Conservation (phyloP, 2,329 filamentous ascomycete species). For the Apiospora aurea region DNA sequence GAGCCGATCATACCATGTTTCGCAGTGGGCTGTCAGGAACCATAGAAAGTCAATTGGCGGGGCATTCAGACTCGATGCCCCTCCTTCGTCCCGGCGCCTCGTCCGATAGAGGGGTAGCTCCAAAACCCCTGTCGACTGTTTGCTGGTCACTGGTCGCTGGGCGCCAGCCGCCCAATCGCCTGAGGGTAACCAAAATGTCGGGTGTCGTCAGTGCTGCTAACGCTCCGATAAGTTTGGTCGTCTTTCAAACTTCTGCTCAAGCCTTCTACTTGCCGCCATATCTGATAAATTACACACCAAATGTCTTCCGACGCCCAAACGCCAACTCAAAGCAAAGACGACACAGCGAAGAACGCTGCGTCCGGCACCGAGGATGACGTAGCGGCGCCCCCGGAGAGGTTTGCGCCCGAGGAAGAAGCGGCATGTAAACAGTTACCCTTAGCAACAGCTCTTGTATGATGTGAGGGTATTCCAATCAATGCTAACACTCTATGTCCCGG, state of each 20-base stretch:
- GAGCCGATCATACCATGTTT: neutral
- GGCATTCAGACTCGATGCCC: constrained; percentile 22
- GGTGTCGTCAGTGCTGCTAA: neutral
- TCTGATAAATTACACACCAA: neutral
- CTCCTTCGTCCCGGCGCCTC: neutral
- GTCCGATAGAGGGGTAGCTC: constrained; percentile 18
- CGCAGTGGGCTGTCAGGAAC: constrained; percentile 8
- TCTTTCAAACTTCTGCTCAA: neutral
- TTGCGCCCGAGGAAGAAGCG: constrained; percentile 64
- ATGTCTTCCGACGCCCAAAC: constrained; percentile 20
- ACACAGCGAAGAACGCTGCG: neutral
- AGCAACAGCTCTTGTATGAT: neutral
- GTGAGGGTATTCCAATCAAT: fast-evolving
- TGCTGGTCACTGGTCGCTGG: neutral
- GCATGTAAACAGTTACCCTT: constrained; percentile 46
- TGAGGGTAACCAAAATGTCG: neutral
- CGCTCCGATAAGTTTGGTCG: neutral
- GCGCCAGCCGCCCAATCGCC: neutral
- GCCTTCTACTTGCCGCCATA: neutral
- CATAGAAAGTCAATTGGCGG: constrained; percentile 31
- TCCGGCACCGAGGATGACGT: constrained; percentile 35
- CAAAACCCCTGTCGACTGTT: neutral
- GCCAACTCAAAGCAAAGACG: neutral
- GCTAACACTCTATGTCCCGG: neutral
- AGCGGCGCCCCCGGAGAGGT: constrained; percentile 45